phyloP scores from a whole-genome alignment of 345 rosid genomes.

The Psidium guajava region DNA sequence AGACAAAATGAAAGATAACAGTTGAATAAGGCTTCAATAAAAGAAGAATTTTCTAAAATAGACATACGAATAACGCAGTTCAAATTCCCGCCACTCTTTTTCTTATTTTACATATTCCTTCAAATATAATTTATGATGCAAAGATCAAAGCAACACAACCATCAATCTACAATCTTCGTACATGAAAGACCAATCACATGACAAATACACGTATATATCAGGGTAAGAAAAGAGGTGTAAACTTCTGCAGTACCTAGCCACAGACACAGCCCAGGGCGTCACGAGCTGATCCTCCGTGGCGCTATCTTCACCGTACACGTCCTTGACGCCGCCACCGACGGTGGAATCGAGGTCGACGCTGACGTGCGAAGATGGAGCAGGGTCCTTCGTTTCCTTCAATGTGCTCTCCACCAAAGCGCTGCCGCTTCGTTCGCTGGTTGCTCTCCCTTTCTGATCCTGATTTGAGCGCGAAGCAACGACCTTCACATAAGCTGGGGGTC shows the following conservation, averaged over 20 bases:
- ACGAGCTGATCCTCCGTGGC: constrained; percentile 39
- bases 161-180: background rate
- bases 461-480: background rate
- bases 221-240: background rate
- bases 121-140: background rate
- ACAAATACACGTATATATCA: background rate
- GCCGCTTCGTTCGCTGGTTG: background rate
- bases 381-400: background rate
- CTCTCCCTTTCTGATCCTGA: background rate
- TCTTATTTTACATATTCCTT: background rate
- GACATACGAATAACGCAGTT: background rate
- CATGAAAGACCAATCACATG: background rate
- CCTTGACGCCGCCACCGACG: constrained; percentile 19
- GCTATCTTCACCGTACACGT: constrained; percentile 30
- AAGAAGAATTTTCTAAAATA: background rate
- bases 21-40: background rate
- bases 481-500: background rate
- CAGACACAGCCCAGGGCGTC: constrained; percentile 40
- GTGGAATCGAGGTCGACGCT: background rate
- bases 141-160: background rate
- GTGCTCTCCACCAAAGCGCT: background rate
- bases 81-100: background rate
- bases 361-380: background rate
- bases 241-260: constrained; percentile 21
- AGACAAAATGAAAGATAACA: background rate